Percentiles rank a stretch among this genome's conserved stretches.
Conservation (phyloP, 2,329 filamentous ascomycete species). For the Drechmeria coniospora region DNA sequence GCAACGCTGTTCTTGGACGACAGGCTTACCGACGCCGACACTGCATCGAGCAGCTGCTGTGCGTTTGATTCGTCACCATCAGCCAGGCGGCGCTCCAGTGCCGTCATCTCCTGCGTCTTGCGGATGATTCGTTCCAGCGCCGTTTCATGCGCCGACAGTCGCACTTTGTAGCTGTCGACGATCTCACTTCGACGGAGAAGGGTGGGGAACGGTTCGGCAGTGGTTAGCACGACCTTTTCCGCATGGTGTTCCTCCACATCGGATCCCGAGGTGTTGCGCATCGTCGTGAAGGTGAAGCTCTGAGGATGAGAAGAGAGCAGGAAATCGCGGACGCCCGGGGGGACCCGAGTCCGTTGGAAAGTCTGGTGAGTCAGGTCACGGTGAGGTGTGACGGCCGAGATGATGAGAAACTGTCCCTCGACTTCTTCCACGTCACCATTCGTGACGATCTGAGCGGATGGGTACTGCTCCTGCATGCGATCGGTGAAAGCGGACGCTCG, state of each 20-base stretch:
- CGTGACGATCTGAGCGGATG: constrained; percentile 65
- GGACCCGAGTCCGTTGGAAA: constrained; percentile 75
- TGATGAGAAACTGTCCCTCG: constrained; percentile 79
- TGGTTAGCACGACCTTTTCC: constrained; percentile 73
- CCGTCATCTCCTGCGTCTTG: constrained; percentile 73
- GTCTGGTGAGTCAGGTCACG: constrained; percentile 71
- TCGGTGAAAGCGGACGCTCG: constrained; percentile 72
- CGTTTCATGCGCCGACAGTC: constrained; percentile 65
- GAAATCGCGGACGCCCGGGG: constrained; percentile 73
- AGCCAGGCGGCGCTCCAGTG: constrained; percentile 57
- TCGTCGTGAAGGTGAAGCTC: constrained; percentile 61
- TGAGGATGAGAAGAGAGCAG: constrained; percentile 64
- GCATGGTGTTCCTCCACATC: constrained; percentile 61
- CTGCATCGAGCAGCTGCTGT: constrained; percentile 55
- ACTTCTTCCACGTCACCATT: constrained; percentile 57
- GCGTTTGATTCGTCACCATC: constrained; percentile 59
- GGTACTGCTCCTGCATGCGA: constrained; percentile 82
- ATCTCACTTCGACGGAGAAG: constrained; percentile 83
- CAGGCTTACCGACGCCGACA: constrained; percentile 63
- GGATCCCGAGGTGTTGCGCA: constrained; percentile 51
- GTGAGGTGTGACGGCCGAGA: constrained; percentile 67
- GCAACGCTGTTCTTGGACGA: constrained; percentile 62
- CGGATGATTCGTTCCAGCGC: constrained; percentile 78
- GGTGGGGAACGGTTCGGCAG: constrained; percentile 77
- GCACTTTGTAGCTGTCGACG: constrained; percentile 48